Evolutionary conservation across 352 stramenopile species (phyloP), one percentile per base, ranked within the genome.

Genomic region (Thraustotheca clavata): DNA sequence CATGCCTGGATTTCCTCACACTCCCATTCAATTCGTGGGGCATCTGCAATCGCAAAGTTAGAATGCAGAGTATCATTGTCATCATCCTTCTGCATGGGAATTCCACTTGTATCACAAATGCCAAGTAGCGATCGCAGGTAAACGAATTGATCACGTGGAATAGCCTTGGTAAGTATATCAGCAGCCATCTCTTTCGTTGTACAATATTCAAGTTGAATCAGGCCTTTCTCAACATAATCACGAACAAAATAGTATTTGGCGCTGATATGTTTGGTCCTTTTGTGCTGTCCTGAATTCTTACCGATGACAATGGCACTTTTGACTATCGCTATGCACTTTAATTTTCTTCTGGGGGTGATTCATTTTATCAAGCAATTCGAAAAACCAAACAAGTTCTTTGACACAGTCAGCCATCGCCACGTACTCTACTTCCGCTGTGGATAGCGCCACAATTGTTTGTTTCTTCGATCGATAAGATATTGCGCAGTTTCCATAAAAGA

Each of bases 61-160:
- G 46, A 52, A 16, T 27, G 46, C 46, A 52, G 46, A 27, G 33
- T 52, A 16, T 52, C n/a, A n/a, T n/a, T n/a, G n/a, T n/a, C n/a
- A n/a, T n/a, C n/a, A n/a, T n/a, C n/a, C n/a, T n/a, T n/a, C n/a
- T n/a, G n/a, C n/a, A n/a, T n/a, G n/a, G n/a, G n/a, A n/a, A n/a
- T n/a, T n/a, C n/a, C n/a, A n/a, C n/a, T n/a, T n/a, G n/a, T n/a
- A n/a, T n/a, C n/a, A n/a, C n/a, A n/a, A n/a, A n/a, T n/a, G n/a
- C n/a, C n/a, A n/a, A n/a, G n/a, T n/a, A n/a, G n/a, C n/a, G n/a
- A n/a, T n/a, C n/a, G n/a, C n/a, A n/a, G n/a, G n/a, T n/a, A n/a
- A n/a, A n/a, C 46, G 46, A 52, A 52, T 52, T 52, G 46, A 22
- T 52, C 46, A 34, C 46, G 46, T 27, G 46, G 46, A 52, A 52